These are phyloP conservation scores for Populus deltoides DNA, from an alignment of 345 rosid species.

Conservation along the genomic window DNA sequence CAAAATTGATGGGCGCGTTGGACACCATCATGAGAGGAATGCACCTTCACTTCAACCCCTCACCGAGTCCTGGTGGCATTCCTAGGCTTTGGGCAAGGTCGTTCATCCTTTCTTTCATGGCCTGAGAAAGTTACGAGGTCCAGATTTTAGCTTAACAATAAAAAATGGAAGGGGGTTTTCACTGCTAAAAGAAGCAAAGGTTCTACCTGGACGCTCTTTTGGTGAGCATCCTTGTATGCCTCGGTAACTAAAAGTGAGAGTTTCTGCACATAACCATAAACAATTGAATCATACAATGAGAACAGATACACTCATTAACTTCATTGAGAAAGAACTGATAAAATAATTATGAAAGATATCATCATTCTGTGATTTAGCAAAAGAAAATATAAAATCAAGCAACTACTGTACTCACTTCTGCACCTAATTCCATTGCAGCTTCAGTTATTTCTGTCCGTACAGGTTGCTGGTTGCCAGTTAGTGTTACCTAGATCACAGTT, in stretches of 20 bases:
- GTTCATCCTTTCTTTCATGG: slow-evolving; percentile 87
- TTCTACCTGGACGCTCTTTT: slow-evolving; percentile 76
- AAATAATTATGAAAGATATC: background rate
- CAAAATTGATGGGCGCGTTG: slow-evolving; percentile 24
- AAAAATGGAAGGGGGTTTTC: background rate
- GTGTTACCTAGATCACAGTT: slow-evolving; percentile 52
- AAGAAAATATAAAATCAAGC: background rate
- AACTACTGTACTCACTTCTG: slow-evolving; percentile 52
- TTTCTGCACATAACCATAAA: slow-evolving; percentile 48
- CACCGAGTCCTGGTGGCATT: slow-evolving; percentile 78
- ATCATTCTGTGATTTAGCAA: background rate
- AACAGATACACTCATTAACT: background rate
- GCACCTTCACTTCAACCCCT: slow-evolving; percentile 53
- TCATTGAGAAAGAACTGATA: background rate
- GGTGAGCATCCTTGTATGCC: slow-evolving; percentile 92
- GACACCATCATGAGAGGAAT: background rate
- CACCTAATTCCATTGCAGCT: slow-evolving; percentile 91
- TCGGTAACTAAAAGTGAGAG: slow-evolving; percentile 72
- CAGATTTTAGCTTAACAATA: slow-evolving; percentile 2
- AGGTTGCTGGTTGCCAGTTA: slow-evolving; percentile 90
- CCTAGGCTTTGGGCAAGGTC: slow-evolving; percentile 93
- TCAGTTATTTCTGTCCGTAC: slow-evolving; percentile 87
- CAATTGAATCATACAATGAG: background rate
- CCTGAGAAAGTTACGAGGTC: slow-evolving; percentile 36
- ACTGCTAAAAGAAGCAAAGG: background rate